These are phyloP conservation scores for Alternaria sp. DNA, from an alignment of 2,329 filamentous ascomycete genomes.

Conservation along the genomic window DNA sequence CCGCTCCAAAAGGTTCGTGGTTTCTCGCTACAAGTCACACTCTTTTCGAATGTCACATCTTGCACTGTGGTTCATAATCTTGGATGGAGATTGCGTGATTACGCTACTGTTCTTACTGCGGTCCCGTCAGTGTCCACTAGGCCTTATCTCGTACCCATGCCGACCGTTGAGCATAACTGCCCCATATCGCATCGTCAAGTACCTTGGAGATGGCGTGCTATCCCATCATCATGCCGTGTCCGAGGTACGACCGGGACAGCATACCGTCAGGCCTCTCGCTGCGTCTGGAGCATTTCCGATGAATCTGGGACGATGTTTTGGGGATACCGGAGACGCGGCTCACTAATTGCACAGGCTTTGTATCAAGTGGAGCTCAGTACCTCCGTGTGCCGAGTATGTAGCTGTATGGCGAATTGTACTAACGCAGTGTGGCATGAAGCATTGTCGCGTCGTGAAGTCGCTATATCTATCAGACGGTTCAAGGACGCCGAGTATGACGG, in stretches of 20 bases:
- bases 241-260: background rate
- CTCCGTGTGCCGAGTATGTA: background rate
- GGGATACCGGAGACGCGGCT: background rate
- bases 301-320: background rate
- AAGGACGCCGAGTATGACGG: too few relatives aligned
- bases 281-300: background rate
- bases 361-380: background rate
- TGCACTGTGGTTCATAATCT: background rate
- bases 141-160: background rate
- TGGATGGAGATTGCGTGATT: background rate
- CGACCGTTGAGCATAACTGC: background rate
- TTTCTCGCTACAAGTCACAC: background rate
- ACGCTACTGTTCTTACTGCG: background rate
- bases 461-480: background rate
- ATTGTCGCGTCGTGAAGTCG: background rate
- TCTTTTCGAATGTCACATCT: too few relatives aligned
- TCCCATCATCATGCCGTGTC: conserved; percentile 17
- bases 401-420: background rate
- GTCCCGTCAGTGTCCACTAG: background rate
- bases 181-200: conserved; percentile 17
- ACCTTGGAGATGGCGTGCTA: conserved; percentile 35
- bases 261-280: background rate
- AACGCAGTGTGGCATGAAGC: background rate
- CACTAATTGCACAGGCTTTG: background rate
- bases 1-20: background rate